phyloP scores from a whole-genome alignment of 495 filamentous ascomycete genomes.

The Aspergillus leporis region DNA sequence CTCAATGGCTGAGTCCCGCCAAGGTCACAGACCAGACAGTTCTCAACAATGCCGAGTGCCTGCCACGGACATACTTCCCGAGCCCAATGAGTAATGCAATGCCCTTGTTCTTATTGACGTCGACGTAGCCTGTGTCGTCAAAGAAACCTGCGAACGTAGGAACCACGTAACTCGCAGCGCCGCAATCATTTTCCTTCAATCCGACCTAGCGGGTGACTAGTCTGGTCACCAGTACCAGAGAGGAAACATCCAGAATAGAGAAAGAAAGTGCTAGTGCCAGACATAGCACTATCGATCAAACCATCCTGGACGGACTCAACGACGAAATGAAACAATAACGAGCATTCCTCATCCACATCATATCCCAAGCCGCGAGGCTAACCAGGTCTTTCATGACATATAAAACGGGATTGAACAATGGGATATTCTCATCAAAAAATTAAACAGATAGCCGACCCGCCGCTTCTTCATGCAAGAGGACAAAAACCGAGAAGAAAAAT shows the following conservation, averaged over 20 bases:
- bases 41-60: slow-evolving; percentile 12
- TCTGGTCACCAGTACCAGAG: slow-evolving; percentile 28
- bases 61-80: slow-evolving; percentile 40
- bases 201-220: slow-evolving; percentile 20
- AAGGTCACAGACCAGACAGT: slow-evolving; percentile 25
- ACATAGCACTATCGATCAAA: neutral
- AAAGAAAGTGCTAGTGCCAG: slow-evolving; percentile 1
- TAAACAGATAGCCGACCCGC: slow-evolving; percentile 55
- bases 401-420: slow-evolving; percentile 37
- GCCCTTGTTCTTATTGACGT: slow-evolving; percentile 13
- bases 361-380: slow-evolving; percentile 61
- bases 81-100: slow-evolving; percentile 5
- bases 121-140: slow-evolving; percentile 11
- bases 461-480: slow-evolving; percentile 51
- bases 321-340: slow-evolving; percentile 42
- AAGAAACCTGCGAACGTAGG: slow-evolving; percentile 26
- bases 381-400: slow-evolving; percentile 58
- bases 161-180: slow-evolving; percentile 17
- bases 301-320: slow-evolving; percentile 22
- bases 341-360: slow-evolving; percentile 55
- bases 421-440: slow-evolving; percentile 29
- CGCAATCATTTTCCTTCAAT: slow-evolving; percentile 15
- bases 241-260: slow-evolving; percentile 5
- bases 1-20: slow-evolving; percentile 7
- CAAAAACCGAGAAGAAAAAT: slow-evolving; percentile 26